These are phyloP conservation scores for Xylaria sp. DNA, from an alignment of 2,329 filamentous ascomycete genomes.

Conservation along the genomic window DNA sequence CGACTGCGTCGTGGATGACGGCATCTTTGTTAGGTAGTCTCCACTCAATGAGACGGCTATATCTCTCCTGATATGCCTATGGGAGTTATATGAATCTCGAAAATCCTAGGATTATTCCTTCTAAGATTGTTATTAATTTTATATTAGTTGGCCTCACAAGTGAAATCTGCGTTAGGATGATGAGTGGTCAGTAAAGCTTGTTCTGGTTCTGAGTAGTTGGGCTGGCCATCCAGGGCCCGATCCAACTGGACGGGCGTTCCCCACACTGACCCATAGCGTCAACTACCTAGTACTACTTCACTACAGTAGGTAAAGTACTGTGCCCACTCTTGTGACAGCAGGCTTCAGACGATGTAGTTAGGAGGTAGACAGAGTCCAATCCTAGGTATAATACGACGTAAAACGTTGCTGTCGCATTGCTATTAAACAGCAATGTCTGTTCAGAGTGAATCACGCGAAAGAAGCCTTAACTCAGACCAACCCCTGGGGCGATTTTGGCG, in stretches of 20 bases:
- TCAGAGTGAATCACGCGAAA: too few species aligned
- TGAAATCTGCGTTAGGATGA: not conserved
- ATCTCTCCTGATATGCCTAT: not conserved
- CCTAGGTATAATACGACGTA: too few species aligned
- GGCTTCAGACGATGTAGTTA: too few species aligned
- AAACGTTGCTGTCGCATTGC: too few species aligned
- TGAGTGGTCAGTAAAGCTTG: constrained; percentile 11
- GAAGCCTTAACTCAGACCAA: too few species aligned
- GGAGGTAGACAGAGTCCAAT: too few species aligned
- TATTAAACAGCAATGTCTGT: too few species aligned
- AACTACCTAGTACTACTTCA: too few species aligned
- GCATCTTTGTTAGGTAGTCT: constrained; percentile 52
- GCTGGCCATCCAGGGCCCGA: not conserved
- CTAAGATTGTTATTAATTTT: not conserved
- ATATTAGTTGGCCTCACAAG: not conserved
- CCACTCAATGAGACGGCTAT: not conserved
- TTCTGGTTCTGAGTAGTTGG: constrained; percentile 1
- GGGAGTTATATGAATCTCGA: not conserved
- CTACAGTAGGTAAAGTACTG: too few species aligned
- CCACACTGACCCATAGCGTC: too few species aligned
- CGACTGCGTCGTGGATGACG: constrained; percentile 59
- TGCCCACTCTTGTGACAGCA: too few species aligned
- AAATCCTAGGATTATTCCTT: not conserved
- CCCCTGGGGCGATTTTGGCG: too few species aligned
- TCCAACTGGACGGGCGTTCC: not conserved